Base-by-base conservation (phyloP, 306 rosid species). In the Fragaria vesca region DNA sequence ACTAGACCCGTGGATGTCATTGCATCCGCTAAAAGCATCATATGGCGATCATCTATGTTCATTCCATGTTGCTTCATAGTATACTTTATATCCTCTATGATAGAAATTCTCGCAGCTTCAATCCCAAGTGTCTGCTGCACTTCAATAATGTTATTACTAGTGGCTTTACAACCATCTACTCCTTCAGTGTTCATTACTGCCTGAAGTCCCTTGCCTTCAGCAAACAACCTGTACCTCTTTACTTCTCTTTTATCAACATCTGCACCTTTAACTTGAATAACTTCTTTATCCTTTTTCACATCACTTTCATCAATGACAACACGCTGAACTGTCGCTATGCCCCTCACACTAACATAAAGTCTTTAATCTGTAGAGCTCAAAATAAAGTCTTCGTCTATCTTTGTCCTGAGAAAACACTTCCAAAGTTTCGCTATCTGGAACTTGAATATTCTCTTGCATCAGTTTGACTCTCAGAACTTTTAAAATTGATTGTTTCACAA, bases 11-110 rank as follows among this genome's bases (percentile, higher is more conserved):
- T 82, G 76, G 72, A 79, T 12, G 98, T 94, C 98, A 94, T 94
- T 80, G 90, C 82, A 86, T 94, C 98, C 26, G 97, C 97, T 66
- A 94, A 87, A 82, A 94, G 97, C 94, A 89, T 92, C 93, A 94
- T 92, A 83, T 94, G 98, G 50, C 98, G 95, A 72, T 76, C 79
- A 73, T 92, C 98, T 81, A 94, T 92, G 86, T 87, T 89, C 97
- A 94, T 90, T 75, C 91, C 92, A 57, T 93, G 95, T 34, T 83
- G 81, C 80, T 81, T 86, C 97, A 94, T 94, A 1, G 92, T 89
- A 50, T 77, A 79, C 60, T 92, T 88, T 50, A 94, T 94, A 87
- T 92, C 97, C 6, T 88, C 88, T 79, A 36, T 36, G 40, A 36
- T 36, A 36, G 5, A 36, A 36, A 5, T 36, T 36, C 40, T 84